A percentile compares a stretch with the other conserved stretches of the same genome.
Conservation (phyloP, 1,284 basidiomycete species). For the Leccinum griseonigrum region DNA sequence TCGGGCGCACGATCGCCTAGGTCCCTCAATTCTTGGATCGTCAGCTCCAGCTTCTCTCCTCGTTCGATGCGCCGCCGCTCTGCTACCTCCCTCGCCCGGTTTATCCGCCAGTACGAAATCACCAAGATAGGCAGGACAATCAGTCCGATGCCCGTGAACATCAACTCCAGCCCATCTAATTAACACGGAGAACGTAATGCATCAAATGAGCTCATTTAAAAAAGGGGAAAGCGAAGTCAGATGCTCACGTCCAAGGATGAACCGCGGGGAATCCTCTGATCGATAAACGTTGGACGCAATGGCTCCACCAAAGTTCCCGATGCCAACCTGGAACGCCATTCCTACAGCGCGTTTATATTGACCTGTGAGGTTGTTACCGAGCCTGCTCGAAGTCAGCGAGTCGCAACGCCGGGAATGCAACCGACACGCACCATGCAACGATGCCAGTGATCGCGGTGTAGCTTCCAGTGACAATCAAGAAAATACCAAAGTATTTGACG, state of each 20-base stretch:
- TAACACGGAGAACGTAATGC: neutral
- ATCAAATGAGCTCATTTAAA: neutral
- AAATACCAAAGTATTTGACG: constrained; percentile 68
- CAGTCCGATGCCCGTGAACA: constrained; percentile 65
- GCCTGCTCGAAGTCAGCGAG: constrained; percentile 28
- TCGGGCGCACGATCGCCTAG: constrained; percentile 65
- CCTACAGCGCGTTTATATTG: constrained; percentile 49
- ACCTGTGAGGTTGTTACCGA: constrained; percentile 46
- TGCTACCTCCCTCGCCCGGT: constrained; percentile 42
- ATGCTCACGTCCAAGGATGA: constrained; percentile 50
- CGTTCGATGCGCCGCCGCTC: constrained; percentile 33
- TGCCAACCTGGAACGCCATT: constrained; percentile 43
- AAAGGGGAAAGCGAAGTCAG: neutral
- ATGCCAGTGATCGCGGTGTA: constrained; percentile 64
- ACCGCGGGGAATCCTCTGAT: constrained; percentile 54
- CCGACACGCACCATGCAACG: constrained; percentile 53
- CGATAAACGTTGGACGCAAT: constrained; percentile 59
- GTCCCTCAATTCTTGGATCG: constrained; percentile 26
- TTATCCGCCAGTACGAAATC: constrained; percentile 53
- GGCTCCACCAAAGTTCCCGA: constrained; percentile 40
- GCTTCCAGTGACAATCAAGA: constrained; percentile 57
- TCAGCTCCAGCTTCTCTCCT: constrained; percentile 23
- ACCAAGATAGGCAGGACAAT: constrained; percentile 49
- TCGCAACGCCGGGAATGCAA: neutral
- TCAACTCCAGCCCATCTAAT: constrained; percentile 62